Base-by-base conservation (phyloP, 2,329 filamentous ascomycete genomes). In the Xylaria sp. region DNA sequence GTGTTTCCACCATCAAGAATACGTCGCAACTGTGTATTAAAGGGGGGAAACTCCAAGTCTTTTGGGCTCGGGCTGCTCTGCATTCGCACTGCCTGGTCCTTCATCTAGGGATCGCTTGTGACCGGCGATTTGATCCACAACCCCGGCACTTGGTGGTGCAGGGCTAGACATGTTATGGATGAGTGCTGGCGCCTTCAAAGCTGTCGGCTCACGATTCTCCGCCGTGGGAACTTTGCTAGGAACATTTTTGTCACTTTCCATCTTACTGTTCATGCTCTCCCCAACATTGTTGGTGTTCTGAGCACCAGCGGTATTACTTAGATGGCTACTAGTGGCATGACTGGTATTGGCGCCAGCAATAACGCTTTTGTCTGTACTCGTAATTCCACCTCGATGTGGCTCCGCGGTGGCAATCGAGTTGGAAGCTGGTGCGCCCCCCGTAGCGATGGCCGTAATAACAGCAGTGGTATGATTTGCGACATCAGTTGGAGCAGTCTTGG, bases 51-150 rank as follows among this genome's bases (percentile, higher is more conserved):
- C 60, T 5, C 72, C 70, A 5, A 71, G 62, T 64, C 73, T 73
- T 69, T 77, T 77, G 1, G 73, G 55, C 64, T 77, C 75, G 13
- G 73, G 76, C 57, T 77, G 73, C 52, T 77, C 75, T 12, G 70
- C 64, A 55, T 64, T 71, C 13, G 61, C 52, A 53, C 61, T 68
- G 25, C 73, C 74, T 32, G 74, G 74, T 36, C 65, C 63, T 53
- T 70, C 71, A 28, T 76, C 73, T 18, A 72, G 55, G 5, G 68
- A 50, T 64, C 71, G 70, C 45, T 75, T 76, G 30, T 76, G 75
- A 8, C 73, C 74, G 13, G 72, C 67, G 20, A 76, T 76, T 59
- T 77, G 76, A 60, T 74, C 73, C 8, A 76, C 70, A 36, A 76
- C 74, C 9, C 74, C 74, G 18, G 73, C 74, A 41, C 76, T 76